These are phyloP conservation scores for Epichloe typhina DNA, from an alignment of 2,329 filamentous ascomycete genomes.

Conservation along the genomic window DNA sequence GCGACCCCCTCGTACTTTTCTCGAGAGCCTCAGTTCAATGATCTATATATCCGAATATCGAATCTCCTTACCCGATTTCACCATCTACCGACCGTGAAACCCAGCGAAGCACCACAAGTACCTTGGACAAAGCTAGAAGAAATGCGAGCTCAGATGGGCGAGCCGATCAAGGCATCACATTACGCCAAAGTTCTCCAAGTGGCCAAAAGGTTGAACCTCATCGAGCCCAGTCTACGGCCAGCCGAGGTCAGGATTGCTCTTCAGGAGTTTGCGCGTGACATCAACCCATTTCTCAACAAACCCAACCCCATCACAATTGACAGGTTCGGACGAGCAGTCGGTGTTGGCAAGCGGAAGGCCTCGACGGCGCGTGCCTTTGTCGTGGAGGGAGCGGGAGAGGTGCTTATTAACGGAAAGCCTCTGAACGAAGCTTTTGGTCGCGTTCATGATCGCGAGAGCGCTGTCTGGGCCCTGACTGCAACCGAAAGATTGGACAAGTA, in stretches of 20 bases:
- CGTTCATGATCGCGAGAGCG: slow-evolving; percentile 87
- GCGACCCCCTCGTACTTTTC: slow-evolving; percentile 92
- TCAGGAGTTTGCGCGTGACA: slow-evolving; percentile 56
- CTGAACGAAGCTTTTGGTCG: slow-evolving; percentile 71
- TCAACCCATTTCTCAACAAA: slow-evolving; percentile 56
- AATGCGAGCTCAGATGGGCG: slow-evolving; percentile 58
- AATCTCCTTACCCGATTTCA: slow-evolving; percentile 59
- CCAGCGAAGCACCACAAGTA: slow-evolving; percentile 55
- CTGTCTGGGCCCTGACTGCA: slow-evolving; percentile 76
- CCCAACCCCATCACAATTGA: slow-evolving; percentile 56
- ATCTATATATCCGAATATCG: slow-evolving; percentile 64
- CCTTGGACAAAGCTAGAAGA: slow-evolving; percentile 71
- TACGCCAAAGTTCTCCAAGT: slow-evolving; percentile 67
- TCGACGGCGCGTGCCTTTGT: slow-evolving; percentile 75
- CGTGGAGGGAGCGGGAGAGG: slow-evolving; percentile 85
- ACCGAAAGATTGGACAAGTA: slow-evolving; percentile 86
- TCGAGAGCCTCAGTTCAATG: slow-evolving; percentile 71
- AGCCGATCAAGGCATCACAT: slow-evolving; percentile 61
- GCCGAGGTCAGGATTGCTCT: slow-evolving; percentile 53
- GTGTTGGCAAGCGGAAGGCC: slow-evolving; percentile 75
- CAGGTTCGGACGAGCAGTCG: slow-evolving; percentile 62
- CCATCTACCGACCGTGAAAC: slow-evolving; percentile 54
- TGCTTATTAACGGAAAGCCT: slow-evolving; percentile 81
- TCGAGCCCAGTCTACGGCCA: slow-evolving; percentile 67
- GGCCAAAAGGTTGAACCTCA: slow-evolving; percentile 69